Conservation (phyloP, 345 rosid genomes). For the Psidium guajava region DNA sequence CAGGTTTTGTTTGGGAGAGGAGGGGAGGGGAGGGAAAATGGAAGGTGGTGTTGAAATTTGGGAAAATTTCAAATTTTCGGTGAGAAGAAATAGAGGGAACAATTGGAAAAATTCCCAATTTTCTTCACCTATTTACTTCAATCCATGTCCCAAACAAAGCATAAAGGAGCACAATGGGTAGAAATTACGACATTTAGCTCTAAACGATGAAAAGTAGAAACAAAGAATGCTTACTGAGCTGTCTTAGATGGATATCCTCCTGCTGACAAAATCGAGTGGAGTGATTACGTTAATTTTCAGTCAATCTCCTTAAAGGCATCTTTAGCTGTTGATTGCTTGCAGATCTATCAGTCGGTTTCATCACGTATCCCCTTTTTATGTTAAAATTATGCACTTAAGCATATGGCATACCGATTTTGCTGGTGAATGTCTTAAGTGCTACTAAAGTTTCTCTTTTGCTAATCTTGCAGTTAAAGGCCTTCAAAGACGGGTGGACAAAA, state of each 20-base stretch:
- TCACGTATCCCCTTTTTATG: not conserved
- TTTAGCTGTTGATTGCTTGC: not conserved
- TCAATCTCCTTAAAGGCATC: not conserved
- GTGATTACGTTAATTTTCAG: not conserved
- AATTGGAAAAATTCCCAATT: not conserved
- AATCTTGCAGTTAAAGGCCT: slow-evolving; percentile 61
- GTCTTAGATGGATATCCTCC: not conserved
- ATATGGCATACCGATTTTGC: not conserved
- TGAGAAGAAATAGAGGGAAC: not conserved
- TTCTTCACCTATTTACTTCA: not conserved
- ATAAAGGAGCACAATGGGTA: not conserved
- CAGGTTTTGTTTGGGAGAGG: not conserved
- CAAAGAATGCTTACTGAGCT: not conserved
- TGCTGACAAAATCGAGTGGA: not conserved
- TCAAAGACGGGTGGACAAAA: slow-evolving; percentile 40
- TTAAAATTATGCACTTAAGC: not conserved
- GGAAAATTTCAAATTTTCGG: not conserved
- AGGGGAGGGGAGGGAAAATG: not conserved
- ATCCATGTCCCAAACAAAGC: not conserved
- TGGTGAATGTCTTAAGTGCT: not conserved
- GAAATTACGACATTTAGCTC: not conserved
- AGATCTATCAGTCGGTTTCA: not conserved
- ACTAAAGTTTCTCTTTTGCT: not conserved
- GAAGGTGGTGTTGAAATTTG: not conserved
- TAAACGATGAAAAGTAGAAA: not conserved